Evolutionary conservation across 2,329 filamentous ascomycete species (phyloP).

Genomic region (Colletotrichum sojae): DNA sequence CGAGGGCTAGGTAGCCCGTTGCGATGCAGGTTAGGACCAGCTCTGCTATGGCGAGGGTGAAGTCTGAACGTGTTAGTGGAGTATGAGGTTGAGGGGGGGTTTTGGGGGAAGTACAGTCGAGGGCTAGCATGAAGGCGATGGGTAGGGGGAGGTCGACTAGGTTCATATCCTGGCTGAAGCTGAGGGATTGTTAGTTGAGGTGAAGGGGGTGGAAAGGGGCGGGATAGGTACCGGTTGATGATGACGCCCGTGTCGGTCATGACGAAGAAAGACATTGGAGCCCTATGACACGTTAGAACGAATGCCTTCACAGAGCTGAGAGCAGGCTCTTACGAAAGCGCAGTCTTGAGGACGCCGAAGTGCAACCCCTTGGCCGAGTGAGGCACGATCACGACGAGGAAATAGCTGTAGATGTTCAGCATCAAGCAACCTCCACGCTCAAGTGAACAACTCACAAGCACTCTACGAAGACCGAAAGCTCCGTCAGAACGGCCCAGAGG

Average conservation of each 20-base stretch:
- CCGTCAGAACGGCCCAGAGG: slow-evolving; percentile 25
- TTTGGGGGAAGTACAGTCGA: slow-evolving; percentile 6
- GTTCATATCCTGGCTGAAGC: slow-evolving; percentile 48
- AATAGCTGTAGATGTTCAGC: slow-evolving; percentile 3
- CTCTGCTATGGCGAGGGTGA: slow-evolving; percentile 53
- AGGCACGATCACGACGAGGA: slow-evolving; percentile 28
- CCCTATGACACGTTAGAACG: not conserved
- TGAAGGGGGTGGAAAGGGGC: not conserved
- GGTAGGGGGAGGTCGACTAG: slow-evolving; percentile 45
- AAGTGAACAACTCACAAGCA: not conserved
- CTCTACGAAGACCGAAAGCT: slow-evolving; percentile 3
- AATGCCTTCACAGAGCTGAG: not conserved
- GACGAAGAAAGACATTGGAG: slow-evolving; percentile 43
- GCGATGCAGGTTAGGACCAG: slow-evolving; percentile 60
- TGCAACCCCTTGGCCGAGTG: slow-evolving; percentile 37
- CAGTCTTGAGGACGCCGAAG: slow-evolving; percentile 24
- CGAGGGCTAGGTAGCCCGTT: slow-evolving; percentile 61
- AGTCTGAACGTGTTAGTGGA: not conserved
- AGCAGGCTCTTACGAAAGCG: slow-evolving; percentile 13
- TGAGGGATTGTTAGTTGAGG: not conserved
- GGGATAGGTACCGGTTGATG: slow-evolving; percentile 40
- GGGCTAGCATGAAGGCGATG: slow-evolving; percentile 45
- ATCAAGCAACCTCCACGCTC: no score
- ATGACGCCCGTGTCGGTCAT: slow-evolving; percentile 44
- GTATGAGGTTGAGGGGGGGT: fast-evolving